These are phyloP conservation scores for Digitaria exilis DNA, from an alignment of 202 grass and related monocot genomes.

Conservation along the genomic window DNA sequence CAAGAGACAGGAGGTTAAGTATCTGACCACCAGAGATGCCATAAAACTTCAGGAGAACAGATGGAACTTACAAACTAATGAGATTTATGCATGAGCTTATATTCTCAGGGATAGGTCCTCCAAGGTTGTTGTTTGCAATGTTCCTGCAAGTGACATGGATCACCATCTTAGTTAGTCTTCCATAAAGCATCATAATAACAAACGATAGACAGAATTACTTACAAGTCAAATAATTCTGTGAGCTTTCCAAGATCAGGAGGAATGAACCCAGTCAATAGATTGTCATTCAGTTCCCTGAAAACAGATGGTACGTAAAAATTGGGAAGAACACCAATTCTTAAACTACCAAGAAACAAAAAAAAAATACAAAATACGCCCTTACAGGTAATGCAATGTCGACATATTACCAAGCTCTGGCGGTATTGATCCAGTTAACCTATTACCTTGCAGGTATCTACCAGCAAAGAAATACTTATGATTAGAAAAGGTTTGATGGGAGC, in stretches of 20 bases:
- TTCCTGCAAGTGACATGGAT: constrained; percentile 52
- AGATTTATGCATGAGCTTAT: constrained; percentile 77
- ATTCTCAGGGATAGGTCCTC: constrained; percentile 77
- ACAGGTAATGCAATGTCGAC: constrained; percentile 91
- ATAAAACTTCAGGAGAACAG: not conserved
- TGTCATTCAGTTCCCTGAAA: constrained; percentile 85
- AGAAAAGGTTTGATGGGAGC: not conserved
- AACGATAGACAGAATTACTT: constrained; percentile 40
- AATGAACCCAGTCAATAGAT: constrained; percentile 68
- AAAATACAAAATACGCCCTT: constrained; percentile 34
- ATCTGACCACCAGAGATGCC: not conserved
- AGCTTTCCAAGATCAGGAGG: constrained; percentile 83
- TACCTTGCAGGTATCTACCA: constrained; percentile 70
- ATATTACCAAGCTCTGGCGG: constrained; percentile 91
- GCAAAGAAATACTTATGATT: constrained; percentile 31
- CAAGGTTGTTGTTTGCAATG: constrained; percentile 81
- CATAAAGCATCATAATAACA: constrained; percentile 21
- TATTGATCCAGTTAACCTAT: constrained; percentile 69
- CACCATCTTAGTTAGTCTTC: not conserved
- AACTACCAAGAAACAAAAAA: constrained; percentile 8
- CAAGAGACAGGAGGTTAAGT: constrained; percentile 30
- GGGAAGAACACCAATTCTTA: constrained; percentile 8
- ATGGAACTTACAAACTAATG: constrained; percentile 76
- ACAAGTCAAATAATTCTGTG: constrained; percentile 83
- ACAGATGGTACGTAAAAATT: constrained; percentile 17